These are phyloP conservation scores for Basipetospora chlamydospora DNA, from an alignment of 2,329 filamentous ascomycete species.

Conservation along the genomic window DNA sequence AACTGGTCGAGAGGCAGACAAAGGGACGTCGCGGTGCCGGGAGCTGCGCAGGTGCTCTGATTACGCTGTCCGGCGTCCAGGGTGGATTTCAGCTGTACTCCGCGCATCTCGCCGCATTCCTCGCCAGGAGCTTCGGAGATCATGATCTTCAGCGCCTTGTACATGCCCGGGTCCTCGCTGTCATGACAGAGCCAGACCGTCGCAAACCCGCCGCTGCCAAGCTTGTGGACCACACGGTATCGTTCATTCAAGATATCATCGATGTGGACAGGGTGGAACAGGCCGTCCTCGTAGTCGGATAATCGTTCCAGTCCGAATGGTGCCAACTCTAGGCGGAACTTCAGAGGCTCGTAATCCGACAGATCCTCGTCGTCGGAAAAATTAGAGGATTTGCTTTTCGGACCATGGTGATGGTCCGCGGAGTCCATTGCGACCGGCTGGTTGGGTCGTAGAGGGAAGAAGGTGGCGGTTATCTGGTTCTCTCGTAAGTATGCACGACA, in stretches of 20 bases:
- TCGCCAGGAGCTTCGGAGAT: neutral
- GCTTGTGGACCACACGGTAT: slow-evolving; percentile 28
- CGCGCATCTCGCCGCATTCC: neutral
- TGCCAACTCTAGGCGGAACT: neutral
- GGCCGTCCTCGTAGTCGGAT: slow-evolving; percentile 19
- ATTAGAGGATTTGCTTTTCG: too few relatives aligned
- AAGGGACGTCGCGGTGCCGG: neutral
- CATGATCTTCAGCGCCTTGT: slow-evolving; percentile 9
- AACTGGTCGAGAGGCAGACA: slow-evolving; percentile 13
- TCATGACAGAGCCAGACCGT: slow-evolving; percentile 28
- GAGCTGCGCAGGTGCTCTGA: too few relatives aligned
- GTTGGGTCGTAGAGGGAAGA: too few relatives aligned
- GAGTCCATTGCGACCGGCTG: too few relatives aligned
- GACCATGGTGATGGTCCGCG: too few relatives aligned
- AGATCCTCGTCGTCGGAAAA: neutral
- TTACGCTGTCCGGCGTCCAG: neutral
- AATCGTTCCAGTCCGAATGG: slow-evolving; percentile 8
- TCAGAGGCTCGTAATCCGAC: neutral
- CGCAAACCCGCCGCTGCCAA: slow-evolving; percentile 26
- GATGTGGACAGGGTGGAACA: slow-evolving; percentile 27
- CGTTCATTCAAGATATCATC: slow-evolving; percentile 22
- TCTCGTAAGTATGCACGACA: too few relatives aligned
- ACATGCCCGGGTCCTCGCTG: slow-evolving; percentile 12
- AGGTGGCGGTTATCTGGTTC: too few relatives aligned
- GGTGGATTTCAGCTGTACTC: neutral